Conservation (phyloP, 768 basidiomycete species). For the Lactarius deliciosus region DNA sequence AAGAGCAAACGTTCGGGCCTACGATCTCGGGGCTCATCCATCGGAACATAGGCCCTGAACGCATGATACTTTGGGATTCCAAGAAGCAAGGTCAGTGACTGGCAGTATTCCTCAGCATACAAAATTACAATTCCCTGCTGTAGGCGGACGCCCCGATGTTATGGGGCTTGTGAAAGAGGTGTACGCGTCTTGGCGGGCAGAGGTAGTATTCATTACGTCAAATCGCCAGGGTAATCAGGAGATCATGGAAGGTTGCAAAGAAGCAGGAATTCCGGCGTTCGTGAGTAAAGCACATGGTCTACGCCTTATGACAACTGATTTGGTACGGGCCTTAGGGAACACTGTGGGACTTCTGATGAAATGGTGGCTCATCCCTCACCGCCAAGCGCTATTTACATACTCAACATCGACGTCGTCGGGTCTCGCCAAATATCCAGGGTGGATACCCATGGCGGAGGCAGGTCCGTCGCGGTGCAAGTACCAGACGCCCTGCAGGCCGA, state of each 20-base stretch:
- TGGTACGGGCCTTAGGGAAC: constrained; percentile 42
- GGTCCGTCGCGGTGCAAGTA: not conserved
- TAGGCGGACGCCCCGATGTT: constrained; percentile 69
- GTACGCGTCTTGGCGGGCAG: constrained; percentile 68
- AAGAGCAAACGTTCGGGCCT: constrained; percentile 82
- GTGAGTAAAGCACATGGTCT: constrained; percentile 23
- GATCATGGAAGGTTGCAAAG: constrained; percentile 77
- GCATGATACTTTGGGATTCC: constrained; percentile 75
- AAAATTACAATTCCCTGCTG: not conserved
- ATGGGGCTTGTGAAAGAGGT: constrained; percentile 74
- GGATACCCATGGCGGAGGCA: not conserved
- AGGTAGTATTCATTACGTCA: constrained; percentile 85
- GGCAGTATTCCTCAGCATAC: not conserved
- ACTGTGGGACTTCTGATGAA: constrained; percentile 62
- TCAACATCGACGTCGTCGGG: not conserved
- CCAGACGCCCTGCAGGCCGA: not conserved
- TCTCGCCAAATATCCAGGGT: not conserved
- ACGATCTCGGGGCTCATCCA: constrained; percentile 74
- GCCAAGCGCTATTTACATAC: not conserved
- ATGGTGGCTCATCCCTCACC: not conserved
- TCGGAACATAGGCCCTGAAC: constrained; percentile 69
- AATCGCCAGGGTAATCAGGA: constrained; percentile 77
- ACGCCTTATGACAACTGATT: not conserved
- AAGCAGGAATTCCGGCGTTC: constrained; percentile 57
- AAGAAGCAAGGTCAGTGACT: constrained; percentile 45